A percentile compares a stretch with the other conserved stretches of the same genome.
Conservation (phyloP, 495 filamentous ascomycete species). For the Talaromyces adpressus region DNA sequence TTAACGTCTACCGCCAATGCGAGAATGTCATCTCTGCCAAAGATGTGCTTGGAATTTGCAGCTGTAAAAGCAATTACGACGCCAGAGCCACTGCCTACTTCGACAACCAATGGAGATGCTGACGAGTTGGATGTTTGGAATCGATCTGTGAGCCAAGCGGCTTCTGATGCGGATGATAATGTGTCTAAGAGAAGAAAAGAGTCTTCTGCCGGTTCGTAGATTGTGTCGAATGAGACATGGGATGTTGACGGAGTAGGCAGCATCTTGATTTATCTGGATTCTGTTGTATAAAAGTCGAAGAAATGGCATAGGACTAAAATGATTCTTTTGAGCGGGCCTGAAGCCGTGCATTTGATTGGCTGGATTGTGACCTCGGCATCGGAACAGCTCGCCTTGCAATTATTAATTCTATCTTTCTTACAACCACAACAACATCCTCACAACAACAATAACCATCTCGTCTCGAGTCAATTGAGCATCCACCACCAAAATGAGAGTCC, state of each 20-base stretch:
- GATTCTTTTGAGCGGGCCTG: background rate
- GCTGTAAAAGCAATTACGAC: constrained; percentile 82
- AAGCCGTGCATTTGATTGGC: constrained; percentile 5
- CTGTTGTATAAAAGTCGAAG: background rate
- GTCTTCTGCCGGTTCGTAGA: constrained; percentile 95
- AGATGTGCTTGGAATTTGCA: constrained; percentile 63
- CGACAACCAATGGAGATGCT: constrained; percentile 57
- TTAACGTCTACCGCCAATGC: constrained; percentile 78
- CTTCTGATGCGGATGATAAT: constrained; percentile 66
- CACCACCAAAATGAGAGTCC: constrained; percentile 11
- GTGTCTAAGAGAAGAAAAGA: constrained; percentile 93
- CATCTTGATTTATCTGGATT: constrained; percentile 39
- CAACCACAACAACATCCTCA: background rate
- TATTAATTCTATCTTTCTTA: background rate
- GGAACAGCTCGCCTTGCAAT: background rate
- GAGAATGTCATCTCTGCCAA: constrained; percentile 64
- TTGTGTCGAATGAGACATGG: constrained; percentile 74
- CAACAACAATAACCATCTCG: constrained; percentile 4
- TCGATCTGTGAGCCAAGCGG: constrained; percentile 57
- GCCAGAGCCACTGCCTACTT: constrained; percentile 86
- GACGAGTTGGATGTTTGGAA: constrained; percentile 26
- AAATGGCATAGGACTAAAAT: constrained; percentile 5
- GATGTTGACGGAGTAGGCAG: constrained; percentile 88
- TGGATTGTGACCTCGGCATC: constrained; percentile 1
- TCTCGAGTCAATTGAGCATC: background rate